These are phyloP conservation scores for Heliamphora ciliata DNA, from an alignment of 179 eudicot genomes.

Conservation along the genomic window DNA sequence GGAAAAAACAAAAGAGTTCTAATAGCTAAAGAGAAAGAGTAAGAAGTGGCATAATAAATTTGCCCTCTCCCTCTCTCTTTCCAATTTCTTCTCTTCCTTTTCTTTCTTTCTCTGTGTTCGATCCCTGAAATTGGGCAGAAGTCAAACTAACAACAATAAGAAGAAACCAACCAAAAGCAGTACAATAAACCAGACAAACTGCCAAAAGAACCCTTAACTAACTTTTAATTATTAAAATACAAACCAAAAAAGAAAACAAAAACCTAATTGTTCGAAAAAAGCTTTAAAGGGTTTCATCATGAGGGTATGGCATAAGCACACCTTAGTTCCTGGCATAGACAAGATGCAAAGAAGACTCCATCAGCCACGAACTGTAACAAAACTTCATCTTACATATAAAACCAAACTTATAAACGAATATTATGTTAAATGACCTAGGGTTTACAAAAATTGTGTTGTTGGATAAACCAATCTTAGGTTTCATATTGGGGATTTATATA, in stretches of 20 bases:
- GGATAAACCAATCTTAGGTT: too few relatives aligned
- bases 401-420: too few relatives aligned
- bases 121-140: conserved; percentile 32
- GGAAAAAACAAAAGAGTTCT: not conserved
- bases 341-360: too few relatives aligned
- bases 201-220: not conserved
- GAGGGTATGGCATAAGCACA: conserved; percentile 16
- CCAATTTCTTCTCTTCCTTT: conserved; percentile 42
- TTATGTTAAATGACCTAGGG: too few relatives aligned
- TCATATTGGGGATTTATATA: too few relatives aligned
- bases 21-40: conserved; percentile 3
- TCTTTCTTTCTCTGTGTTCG: conserved; percentile 32
- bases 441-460: too few relatives aligned
- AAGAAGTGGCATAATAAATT: not conserved
- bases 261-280: not conserved
- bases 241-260: not conserved
- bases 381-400: too few relatives aligned
- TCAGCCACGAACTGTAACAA: too few relatives aligned
- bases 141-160: not conserved
- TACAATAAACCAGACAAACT: not conserved
- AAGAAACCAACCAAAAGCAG: conserved; percentile 4
- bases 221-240: not conserved
- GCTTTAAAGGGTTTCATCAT: not conserved
- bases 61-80: conserved; percentile 63
- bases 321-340: conserved; percentile 39